Base-by-base conservation (phyloP, 306 rosid species). In the Rosa multiflora region DNA sequence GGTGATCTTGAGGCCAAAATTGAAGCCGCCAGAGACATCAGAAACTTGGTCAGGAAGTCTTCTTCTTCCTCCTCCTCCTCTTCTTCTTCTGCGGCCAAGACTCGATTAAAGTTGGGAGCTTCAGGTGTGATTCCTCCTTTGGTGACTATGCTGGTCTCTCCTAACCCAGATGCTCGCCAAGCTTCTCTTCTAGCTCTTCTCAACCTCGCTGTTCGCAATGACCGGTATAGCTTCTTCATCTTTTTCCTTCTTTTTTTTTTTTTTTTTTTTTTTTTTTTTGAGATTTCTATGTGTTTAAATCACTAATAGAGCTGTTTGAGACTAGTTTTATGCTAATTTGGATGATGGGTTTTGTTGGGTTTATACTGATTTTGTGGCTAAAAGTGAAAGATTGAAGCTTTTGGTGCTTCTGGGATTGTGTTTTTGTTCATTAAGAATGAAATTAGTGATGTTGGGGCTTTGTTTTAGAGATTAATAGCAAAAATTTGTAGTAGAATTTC, bases 151-250 rank as follows among this genome's bases (percentile, higher is more conserved):
- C 97, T 93, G 40, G 88, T 88, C 74, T 88, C 97, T 62, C 86
- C 88, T 18, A 82, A 86, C 81, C 84, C 89, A 23, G 95, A 90
- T 52, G 97, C 98, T 2, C 92, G 93, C 23, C 86, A 93, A 59
- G 89, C 94, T 73, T 88, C 98, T 76, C 95, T 93, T 63, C 97
- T 93, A 32, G 98, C 97, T 32, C 95, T 93, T 51, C 98, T 93
- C 85, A 93, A 93, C 68, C 95, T 93, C 55, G 98, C 98, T 23
- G 97, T 89, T 56, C 92, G 95, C 61, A 87, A 93, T 42, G 97
- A 91, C 80, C 76, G 95, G 98, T 93, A 48, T 58, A 68, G 32
- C 69, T 46, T 48, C 70, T 66, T 15, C 43, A 6, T 74, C 32
- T 43, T 74, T 18, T 29, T 1, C 32, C 32, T 29, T 5, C 9